These are phyloP conservation scores for Puccinia triticina DNA, from an alignment of 1,284 basidiomycete genomes.

Conservation along the genomic window DNA sequence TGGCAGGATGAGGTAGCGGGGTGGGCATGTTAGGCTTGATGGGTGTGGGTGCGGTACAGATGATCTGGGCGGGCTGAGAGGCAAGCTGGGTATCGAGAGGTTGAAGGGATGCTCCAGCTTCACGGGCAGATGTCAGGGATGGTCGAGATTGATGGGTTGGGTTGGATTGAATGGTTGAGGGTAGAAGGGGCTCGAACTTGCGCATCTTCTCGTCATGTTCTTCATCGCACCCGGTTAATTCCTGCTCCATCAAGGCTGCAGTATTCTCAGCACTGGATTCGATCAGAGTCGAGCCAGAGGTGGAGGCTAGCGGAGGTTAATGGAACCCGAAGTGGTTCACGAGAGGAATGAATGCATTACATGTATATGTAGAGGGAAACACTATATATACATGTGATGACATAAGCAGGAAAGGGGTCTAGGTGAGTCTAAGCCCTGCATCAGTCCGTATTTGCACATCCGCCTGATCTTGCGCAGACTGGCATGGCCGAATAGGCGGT, in stretches of 20 bases:
- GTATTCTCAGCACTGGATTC: neutral
- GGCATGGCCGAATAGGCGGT: no score
- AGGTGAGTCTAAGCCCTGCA: no score
- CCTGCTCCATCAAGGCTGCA: neutral
- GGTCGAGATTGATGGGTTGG: neutral
- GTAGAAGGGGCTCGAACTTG: constrained; percentile 23
- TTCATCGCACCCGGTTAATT: constrained; percentile 24
- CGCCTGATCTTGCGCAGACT: no score
- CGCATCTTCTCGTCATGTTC: constrained; percentile 8
- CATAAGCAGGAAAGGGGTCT: no score
- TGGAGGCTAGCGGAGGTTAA: constrained; percentile 3
- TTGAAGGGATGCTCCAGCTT: neutral
- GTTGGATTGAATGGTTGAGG: constrained; percentile 20
- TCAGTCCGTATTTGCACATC: no score
- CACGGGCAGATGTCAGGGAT: neutral
- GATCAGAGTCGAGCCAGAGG: neutral
- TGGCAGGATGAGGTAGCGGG: neutral
- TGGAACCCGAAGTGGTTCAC: no score
- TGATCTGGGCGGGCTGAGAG: constrained; percentile 7
- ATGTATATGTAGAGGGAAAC: no score
- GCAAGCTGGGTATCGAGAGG: constrained; percentile 23
- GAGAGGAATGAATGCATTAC: no score
- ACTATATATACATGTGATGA: no score
- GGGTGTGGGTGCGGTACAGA: constrained; percentile 22
- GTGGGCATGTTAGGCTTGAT: neutral